Evolutionary conservation across 2,329 filamentous ascomycete species (phyloP), one percentile per base, ranked within the genome.

Genomic region (Talaromyces sp.): DNA sequence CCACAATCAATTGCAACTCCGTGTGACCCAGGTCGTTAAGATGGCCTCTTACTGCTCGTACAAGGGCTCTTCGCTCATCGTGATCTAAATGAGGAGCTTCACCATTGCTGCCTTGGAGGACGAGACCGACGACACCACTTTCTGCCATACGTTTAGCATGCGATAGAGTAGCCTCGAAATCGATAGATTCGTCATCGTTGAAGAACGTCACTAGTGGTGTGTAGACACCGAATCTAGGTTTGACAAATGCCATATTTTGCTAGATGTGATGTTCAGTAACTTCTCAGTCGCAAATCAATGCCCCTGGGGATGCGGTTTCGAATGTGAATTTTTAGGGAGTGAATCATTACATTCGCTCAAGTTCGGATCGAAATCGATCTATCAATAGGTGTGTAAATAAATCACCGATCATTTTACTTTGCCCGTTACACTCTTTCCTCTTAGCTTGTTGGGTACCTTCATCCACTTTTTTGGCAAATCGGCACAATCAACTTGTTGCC

Each of bases 1-100:
- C 90, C 45, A 90, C 90, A 66, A 92, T 89, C 68, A 92, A 77
- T 50, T 45, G 57, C 3, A 52, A 3, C 3, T 47, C n/a, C 10
- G 22, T 45, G 6, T 58, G 41, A 1, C 56, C 56, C 15, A 60
- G 9, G 3, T 39, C 11, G 8, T 45, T 50, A 11, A 64, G n/a
- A 88, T 63, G 60, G 63, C 65, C 58, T 61, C 57, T 49, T 81
- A 73, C 84, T 56, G 85, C 78, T 13, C 83, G 76, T 62, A 86
- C 86, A 15, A 82, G 75, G 31, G 74, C 70, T 64, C 76, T 77
- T 59, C 84, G 78, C 74, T 86, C 84, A 60, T 82, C 79, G 13
- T 82, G 81, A 13, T 81, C 82, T 41, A 83, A 70, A 33, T 83
- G 78, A 67, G 82, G 79, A n/a, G 81, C 76, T 67, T 83, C 81